Evolutionary conservation across 78 protist species (phyloP).

Genomic region (Chrysochromulina parva): DNA sequence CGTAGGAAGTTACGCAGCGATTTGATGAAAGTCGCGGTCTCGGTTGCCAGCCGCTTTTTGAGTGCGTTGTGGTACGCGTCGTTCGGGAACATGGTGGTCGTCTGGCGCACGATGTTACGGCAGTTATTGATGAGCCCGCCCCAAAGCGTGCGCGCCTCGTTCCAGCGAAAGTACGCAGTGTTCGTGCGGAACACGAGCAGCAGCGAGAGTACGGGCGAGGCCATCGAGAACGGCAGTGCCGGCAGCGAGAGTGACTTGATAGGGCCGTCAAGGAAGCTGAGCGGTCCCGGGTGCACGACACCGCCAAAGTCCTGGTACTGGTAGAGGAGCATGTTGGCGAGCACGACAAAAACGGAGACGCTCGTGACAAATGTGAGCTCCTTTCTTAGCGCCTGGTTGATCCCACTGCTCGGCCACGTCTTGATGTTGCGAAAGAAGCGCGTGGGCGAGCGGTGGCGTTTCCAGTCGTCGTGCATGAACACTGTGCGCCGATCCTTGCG

Average conservation of each 20-base stretch:
- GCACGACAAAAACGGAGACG: not conserved
- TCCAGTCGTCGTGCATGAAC: not conserved
- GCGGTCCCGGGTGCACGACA: not conserved
- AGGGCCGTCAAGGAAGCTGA: no score
- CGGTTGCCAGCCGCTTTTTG: not conserved
- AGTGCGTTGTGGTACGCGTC: not conserved
- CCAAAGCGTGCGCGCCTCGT: not conserved
- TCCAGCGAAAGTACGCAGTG: not conserved
- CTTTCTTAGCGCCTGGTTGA: not conserved
- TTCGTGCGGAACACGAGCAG: conserved; percentile 29
- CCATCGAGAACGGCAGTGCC: not conserved
- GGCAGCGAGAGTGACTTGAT: not conserved
- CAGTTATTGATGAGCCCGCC: not conserved
- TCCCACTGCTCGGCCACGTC: not conserved
- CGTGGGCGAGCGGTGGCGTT: not conserved
- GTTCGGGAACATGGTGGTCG: not conserved
- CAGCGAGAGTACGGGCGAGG: not conserved
- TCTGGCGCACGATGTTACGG: not conserved
- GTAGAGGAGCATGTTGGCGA: not conserved
- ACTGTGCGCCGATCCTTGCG: not conserved
- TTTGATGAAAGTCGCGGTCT: not conserved
- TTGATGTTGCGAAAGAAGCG: not conserved
- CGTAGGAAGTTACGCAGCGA: not conserved
- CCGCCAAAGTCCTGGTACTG: not conserved
- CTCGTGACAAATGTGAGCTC: not conserved